Evolutionary conservation across 2,329 filamentous ascomycete genomes (phyloP), one percentile per base, ranked within the genome.

Genomic region (Metarhizium guizhouense): DNA sequence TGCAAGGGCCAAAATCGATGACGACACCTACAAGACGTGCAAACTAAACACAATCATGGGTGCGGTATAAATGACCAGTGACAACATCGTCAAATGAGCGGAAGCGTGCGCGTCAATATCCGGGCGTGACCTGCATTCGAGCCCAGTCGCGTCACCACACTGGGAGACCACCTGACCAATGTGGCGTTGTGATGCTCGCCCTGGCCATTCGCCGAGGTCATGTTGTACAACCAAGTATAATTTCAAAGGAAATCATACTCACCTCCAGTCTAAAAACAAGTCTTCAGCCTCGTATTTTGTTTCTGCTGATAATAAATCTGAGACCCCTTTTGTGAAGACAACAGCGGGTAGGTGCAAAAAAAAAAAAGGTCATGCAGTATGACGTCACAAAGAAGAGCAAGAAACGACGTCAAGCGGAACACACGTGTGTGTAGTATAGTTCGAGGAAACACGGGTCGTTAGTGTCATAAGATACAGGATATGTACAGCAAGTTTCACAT

Each of bases 381-480:
- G 45, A 48, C 45, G 14, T 48, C 20, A 48, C 45, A 13, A 6
- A 30, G 25, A 6, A 47, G 13, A 20, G 6, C 8, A 16, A 48
- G 16, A 13, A 18, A 20, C 34, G 14, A 2, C 49, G n/a, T 11
- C 30, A 25, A 18, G n/a, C 13, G 32, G 32, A 20, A 20, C 43
- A 47, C 20, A 18, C n/a, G 6, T 47, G 20, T 20, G 8, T 4
- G n/a, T 48, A 6, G 45, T 48, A 14, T 30, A 48, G 10, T 30
- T 48, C 8, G 4, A 18, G 4, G 25, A 48, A 11, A 5, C 30
- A 30, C 11, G 16, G 47, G 53, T 54, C 54, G 51, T 54, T 51
- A 59, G 42, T 40, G 56, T 72, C 69, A 70, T 71, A 61, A 65
- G 65, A 64, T 67, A 67, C 65, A 65, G 48, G 47, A 60, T 71